Evolutionary conservation across 2,329 filamentous ascomycete species (phyloP), one percentile per base, ranked within the genome.

Genomic region (Incumbomyces delicatus): DNA sequence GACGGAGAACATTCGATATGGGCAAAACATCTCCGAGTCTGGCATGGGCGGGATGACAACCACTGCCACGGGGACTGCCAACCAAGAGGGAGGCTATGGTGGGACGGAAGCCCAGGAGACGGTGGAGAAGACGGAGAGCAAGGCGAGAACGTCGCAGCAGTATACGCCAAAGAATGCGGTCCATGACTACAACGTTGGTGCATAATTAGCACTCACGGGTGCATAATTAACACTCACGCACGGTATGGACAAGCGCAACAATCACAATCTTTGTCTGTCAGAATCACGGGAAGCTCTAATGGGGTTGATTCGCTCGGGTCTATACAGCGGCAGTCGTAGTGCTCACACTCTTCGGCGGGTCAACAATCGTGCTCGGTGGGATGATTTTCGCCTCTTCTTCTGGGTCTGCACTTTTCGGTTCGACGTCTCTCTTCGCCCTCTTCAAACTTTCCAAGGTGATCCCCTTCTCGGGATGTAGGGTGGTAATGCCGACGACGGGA

Each of bases 401-500:
- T 10, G 16, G 33, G 7, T 48, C 44, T 33, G 56, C 53, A 22
- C 55, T 47, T 37, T 57, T 53, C 16, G 67, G 60, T 11, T 78
- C 74, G 51, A 85, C 65, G 60, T 79, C 74, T 61, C 80, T 77
- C 66, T 88, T 78, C 41, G 89, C 85, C 58, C 81, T 79, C 73
- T 87, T 92, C 62, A 98, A 69, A 35, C 85, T 82, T 57, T 90
- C 87, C 59, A 90, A 67, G 17, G 88, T 94, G 22, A 94, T 66
- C 7, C 88, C 88, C 50, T 87, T 74, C 32, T 76, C 79, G 6
- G 40, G 12, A 8, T 45, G n/a, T 46, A 98, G 69, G 67, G 95
- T 95, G 16, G 89, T 96, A 53, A 95, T 80, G 27, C 92, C 92
- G 62, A 98, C 90, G 32, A 95, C 78, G 0, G 92, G 81, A 2